Evolutionary conservation across 1,284 basidiomycete species (phyloP).

Genomic region (Leucocoprinus gongylophorus): DNA sequence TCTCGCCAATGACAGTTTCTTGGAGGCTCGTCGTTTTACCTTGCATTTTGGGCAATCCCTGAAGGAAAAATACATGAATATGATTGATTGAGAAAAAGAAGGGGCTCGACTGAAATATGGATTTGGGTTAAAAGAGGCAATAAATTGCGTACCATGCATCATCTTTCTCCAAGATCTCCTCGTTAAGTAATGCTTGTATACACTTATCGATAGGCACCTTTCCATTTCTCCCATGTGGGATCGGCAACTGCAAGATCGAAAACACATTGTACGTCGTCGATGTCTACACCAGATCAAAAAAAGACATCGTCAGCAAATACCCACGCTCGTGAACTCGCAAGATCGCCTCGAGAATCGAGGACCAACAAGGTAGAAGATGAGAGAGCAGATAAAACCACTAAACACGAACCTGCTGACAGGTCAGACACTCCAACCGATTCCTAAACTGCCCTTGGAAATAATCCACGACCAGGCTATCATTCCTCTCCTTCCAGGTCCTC

Average conservation of each 20-base stretch:
- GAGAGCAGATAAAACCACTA: background rate
- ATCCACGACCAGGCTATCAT: constrained; percentile 94
- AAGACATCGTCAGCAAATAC: constrained; percentile 2
- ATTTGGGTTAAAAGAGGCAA: background rate
- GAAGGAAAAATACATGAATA: background rate
- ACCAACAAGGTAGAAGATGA: background rate
- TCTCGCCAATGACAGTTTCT: constrained; percentile 84
- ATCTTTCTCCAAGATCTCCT: constrained; percentile 88
- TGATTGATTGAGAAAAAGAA: background rate
- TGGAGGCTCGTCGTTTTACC: constrained; percentile 73
- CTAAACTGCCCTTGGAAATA: constrained; percentile 97
- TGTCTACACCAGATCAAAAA: constrained; percentile 50
- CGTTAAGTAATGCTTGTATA: constrained; percentile 86
- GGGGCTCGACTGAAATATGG: background rate
- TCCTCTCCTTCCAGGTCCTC: constrained; percentile 84
- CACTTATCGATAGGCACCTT: constrained; percentile 76
- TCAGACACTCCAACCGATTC: constrained; percentile 85
- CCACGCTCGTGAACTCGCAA: constrained; percentile 6
- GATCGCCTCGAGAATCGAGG: background rate
- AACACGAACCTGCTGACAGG: constrained; percentile 73
- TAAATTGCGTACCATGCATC: constrained; percentile 77
- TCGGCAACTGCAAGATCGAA: constrained; percentile 91
- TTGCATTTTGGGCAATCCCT: constrained; percentile 96
- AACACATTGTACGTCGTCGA: constrained; percentile 98
- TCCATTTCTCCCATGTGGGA: constrained; percentile 62